Conservation (phyloP, 2,329 filamentous ascomycete genomes). For the Trichoderma sp. region DNA sequence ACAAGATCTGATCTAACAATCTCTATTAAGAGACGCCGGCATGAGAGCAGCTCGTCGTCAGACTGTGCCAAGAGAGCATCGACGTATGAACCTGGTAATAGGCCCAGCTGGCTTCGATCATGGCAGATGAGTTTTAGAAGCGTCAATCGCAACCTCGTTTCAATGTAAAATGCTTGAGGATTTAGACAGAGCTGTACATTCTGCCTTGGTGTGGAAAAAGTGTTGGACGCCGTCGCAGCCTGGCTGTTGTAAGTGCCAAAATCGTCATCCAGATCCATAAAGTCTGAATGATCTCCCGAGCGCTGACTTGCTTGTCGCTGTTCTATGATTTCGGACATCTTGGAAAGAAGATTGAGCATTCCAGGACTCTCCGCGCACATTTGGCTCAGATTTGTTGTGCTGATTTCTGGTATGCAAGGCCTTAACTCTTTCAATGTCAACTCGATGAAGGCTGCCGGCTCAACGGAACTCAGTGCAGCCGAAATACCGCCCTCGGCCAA, state of each 20-base stretch:
- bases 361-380: conserved; percentile 39
- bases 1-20: conserved; percentile 53
- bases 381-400: conserved; percentile 35
- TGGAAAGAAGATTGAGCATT: conserved; percentile 44
- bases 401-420: conserved; percentile 46
- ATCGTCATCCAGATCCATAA: conserved; percentile 66
- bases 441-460: conserved; percentile 46
- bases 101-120: conserved; percentile 44
- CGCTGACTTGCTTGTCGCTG: conserved; percentile 24
- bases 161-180: conserved; percentile 45
- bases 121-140: conserved; percentile 44
- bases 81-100: conserved; percentile 50
- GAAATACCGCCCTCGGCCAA: conserved; percentile 42
- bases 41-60: conserved; percentile 53
- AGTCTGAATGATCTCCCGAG: conserved; percentile 42
- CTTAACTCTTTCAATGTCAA: conserved; percentile 45
- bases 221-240: conserved; percentile 36
- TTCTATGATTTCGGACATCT: conserved; percentile 33
- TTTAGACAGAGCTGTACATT: conserved; percentile 43
- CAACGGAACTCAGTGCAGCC: conserved; percentile 41
- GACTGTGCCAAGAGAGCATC: conserved; percentile 47
- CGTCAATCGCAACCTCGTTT: conserved; percentile 45
- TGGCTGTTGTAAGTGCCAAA: conserved; percentile 59
- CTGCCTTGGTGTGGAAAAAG: conserved; percentile 45
- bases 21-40: conserved; percentile 48